These are phyloP conservation scores for Leccinum obscurum DNA, from an alignment of 768 basidiomycete genomes.

Conservation along the genomic window DNA sequence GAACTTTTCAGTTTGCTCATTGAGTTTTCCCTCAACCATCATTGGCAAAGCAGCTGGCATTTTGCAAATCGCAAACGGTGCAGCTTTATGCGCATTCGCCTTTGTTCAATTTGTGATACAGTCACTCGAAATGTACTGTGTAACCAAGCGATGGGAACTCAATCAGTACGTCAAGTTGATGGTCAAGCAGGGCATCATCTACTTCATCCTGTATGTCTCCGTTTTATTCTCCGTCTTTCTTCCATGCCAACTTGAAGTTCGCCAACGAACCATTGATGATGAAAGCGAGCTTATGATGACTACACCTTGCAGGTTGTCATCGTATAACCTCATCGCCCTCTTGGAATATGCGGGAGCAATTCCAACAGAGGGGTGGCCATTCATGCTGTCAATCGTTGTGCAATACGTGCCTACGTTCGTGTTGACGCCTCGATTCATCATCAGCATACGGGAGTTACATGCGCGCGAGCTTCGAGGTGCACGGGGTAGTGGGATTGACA, in stretches of 20 bases:
- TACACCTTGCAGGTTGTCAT: neutral
- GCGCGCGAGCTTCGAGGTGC: slow-evolving; percentile 51
- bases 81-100: neutral
- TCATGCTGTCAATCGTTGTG: neutral
- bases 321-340: neutral
- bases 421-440: slow-evolving; percentile 47
- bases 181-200: neutral
- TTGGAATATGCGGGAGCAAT: neutral
- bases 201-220: neutral
- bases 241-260: too few relatives aligned
- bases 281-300: neutral
- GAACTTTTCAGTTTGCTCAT: neutral
- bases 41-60: neutral
- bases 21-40: neutral
- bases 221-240: neutral
- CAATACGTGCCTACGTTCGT: neutral
- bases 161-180: neutral
- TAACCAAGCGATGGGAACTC: neutral
- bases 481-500: slow-evolving; percentile 55
- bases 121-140: neutral
- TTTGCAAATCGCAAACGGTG: neutral
- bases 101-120: neutral
- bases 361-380: neutral
- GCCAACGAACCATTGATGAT: neutral
- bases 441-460: slow-evolving; percentile 28